phyloP scores from a whole-genome alignment of 2,329 filamentous ascomycete species.

The Pseudopithomyces chartarum region DNA sequence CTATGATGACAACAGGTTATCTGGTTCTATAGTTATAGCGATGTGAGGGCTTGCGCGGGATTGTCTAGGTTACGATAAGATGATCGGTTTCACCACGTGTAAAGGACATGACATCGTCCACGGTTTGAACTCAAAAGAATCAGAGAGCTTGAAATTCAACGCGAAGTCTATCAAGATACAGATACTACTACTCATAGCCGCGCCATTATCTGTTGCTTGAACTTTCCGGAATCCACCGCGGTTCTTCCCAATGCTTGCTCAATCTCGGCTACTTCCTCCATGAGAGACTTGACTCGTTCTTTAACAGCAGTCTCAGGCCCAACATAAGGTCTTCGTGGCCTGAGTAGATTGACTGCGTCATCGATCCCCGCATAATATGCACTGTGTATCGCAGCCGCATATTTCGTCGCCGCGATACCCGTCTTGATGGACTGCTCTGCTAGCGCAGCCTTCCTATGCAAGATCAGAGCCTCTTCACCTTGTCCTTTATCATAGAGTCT shows the following conservation, averaged over 20 bases:
- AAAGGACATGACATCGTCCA: too few species aligned
- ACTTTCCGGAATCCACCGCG: not conserved
- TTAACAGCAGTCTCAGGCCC: slow-evolving; percentile 16
- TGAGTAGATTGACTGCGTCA: slow-evolving; percentile 18
- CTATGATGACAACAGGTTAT: too few species aligned
- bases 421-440: slow-evolving; percentile 68
- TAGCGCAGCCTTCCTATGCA: slow-evolving; percentile 66
- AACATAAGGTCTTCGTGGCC: slow-evolving; percentile 23
- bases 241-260: slow-evolving; percentile 18
- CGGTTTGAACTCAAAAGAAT: not conserved
- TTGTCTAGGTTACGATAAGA: too few species aligned
- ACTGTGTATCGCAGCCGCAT: slow-evolving; percentile 64
- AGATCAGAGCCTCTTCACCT: slow-evolving; percentile 58
- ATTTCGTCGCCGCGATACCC: slow-evolving; percentile 69
- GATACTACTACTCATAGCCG: not conserved
- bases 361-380: slow-evolving; percentile 60
- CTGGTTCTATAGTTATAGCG: not conserved
- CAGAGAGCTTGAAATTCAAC: too few species aligned
- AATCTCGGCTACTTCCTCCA: slow-evolving; percentile 25
- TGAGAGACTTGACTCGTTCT: slow-evolving; percentile 17
- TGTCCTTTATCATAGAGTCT: slow-evolving; percentile 62
- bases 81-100: too few species aligned
- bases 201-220: slow-evolving; percentile 2
- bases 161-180: too few species aligned
- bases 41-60: too few species aligned